Base-by-base conservation (phyloP, 352 stramenopile genomes). In the Phytophthora megakarya region DNA sequence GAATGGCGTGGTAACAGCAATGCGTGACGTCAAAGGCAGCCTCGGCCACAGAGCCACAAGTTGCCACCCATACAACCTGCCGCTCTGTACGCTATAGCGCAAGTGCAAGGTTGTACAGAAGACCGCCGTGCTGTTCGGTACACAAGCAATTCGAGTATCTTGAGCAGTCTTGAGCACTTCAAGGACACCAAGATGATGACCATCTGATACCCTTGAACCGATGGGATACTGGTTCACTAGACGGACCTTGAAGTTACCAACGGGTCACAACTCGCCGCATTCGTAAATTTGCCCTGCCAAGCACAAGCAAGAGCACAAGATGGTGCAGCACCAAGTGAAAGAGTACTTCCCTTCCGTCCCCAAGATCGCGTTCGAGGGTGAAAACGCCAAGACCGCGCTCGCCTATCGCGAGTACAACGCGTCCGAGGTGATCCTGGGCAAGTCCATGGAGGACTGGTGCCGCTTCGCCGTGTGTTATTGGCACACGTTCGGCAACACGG, bases 391-490 rank as follows among this genome's bases (percentile, higher is more conserved):
- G 64, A 63, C 86, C 73, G 60, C 73, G 30, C 70, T 96, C 15
- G 74, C 74, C 21, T 96, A 88, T 59, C 70, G 81, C 18, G 84
- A 90, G 67, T 96, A 96, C 80, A 89, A 93, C 70, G 66, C 84
- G 12, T 69, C 83, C 25, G 76, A 93, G 53, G 62, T 91, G 18
- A 81, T 96, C 48, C 33, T 91, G 48, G 87, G 85, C 65, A 94
- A 93, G 62, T 62, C 68, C 33, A 93, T 93, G 85, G 72, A 81
- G 53, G 79, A 89, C 30, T 84, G 75, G 75, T 81, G 72, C 42
- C 72, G 76, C 66, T 88, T 89, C 50, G 73, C 73, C 25, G 75
- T 90, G 1, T 88, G 80, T 68, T 90, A 87, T 56, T 88, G 80
- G 76, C 73, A 79, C 70, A 79, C 75, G 33, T 81, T 84, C 45